Conservation (phyloP, 208 protist species). For the Borovskyia barvae region DNA sequence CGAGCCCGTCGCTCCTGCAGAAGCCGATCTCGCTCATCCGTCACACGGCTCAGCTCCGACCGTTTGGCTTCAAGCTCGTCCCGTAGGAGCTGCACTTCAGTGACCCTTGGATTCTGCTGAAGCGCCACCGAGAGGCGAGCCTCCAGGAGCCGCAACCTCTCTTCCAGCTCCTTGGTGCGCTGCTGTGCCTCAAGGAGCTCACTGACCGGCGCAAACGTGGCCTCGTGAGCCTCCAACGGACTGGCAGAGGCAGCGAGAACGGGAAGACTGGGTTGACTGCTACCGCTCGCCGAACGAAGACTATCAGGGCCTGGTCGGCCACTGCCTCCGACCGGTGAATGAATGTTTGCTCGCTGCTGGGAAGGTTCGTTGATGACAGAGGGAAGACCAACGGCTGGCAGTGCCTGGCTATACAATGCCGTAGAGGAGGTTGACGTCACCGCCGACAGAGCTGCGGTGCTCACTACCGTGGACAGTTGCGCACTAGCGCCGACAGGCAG, state of each 20-base stretch:
- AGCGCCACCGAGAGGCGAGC: constrained; percentile 25
- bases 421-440: too few relatives aligned
- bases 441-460: not conserved
- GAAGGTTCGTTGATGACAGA: too few relatives aligned
- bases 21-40: constrained; percentile 30
- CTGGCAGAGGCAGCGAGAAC: too few relatives aligned
- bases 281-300: too few relatives aligned
- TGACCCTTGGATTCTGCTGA: constrained; percentile 24
- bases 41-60: constrained; percentile 22
- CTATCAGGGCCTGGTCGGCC: too few relatives aligned
- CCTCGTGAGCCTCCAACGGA: too few relatives aligned
- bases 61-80: constrained; percentile 32
- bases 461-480: not conserved
- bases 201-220: not conserved
- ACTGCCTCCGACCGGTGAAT: too few relatives aligned
- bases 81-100: constrained; percentile 39
- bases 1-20: constrained; percentile 14
- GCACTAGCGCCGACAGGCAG: constrained; percentile 1
- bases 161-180: constrained; percentile 7
- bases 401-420: too few relatives aligned
- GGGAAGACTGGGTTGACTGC: too few relatives aligned
- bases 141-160: constrained; percentile 30
- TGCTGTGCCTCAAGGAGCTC: not conserved
- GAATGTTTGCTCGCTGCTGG: too few relatives aligned
- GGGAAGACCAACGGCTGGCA: too few relatives aligned